phyloP scores from a whole-genome alignment of 169 alveolate genomes.

The Cytauxzoon felis region DNA sequence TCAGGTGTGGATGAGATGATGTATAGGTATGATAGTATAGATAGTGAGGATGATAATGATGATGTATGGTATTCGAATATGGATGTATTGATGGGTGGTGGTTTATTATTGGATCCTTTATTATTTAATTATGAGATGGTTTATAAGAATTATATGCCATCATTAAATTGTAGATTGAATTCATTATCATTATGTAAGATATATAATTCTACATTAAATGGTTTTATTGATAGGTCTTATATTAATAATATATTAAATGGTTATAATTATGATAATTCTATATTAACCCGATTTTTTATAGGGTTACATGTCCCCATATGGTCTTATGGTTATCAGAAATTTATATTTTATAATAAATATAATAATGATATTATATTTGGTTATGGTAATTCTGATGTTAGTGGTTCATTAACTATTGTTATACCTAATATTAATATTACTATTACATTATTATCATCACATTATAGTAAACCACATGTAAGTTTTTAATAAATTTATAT shows the following conservation, averaged over 20 bases:
- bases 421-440: constrained; percentile 43
- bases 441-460: constrained; percentile 32
- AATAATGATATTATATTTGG: constrained; percentile 18
- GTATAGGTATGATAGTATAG: no score
- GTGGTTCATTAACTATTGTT: constrained; percentile 49
- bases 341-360: constrained; percentile 6
- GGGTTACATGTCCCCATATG: constrained; percentile 39
- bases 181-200: constrained; percentile 45
- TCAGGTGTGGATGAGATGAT: no score
- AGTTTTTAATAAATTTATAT: not conserved
- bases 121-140: constrained; percentile 18
- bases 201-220: constrained; percentile 28
- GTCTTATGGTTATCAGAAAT: constrained; percentile 57
- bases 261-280: constrained; percentile 17
- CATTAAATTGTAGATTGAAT: constrained; percentile 38
- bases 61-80: no score
- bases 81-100: no score
- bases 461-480: constrained; percentile 3
- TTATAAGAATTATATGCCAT: constrained; percentile 49
- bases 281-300: constrained; percentile 17
- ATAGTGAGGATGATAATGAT: no score
- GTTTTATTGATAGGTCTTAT: constrained; percentile 15
- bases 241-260: constrained; percentile 19
- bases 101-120: no score
- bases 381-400: constrained; percentile 46